phyloP scores from a whole-genome alignment of 805 yeast species.

The Huiozyma naganishii region DNA sequence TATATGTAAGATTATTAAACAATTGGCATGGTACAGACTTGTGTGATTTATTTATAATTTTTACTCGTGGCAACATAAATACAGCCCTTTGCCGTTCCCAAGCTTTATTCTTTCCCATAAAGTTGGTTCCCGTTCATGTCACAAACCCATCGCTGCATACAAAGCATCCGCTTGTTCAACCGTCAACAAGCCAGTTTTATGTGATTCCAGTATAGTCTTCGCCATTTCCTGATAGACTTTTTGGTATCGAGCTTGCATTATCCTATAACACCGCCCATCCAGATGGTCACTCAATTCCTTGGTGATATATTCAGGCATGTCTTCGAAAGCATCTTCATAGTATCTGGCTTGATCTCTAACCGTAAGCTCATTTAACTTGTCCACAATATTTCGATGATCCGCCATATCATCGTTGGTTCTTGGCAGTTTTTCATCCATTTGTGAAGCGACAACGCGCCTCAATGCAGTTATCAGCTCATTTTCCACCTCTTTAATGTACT shows the following conservation, averaged over 20 bases:
- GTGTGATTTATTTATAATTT: no score
- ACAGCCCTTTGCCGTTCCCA: no score
- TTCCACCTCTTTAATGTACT: constrained; percentile 26
- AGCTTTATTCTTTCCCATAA: no score
- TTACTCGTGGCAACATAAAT: no score
- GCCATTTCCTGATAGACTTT: constrained; percentile 44
- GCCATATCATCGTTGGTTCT: constrained; percentile 7
- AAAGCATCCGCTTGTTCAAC: constrained; percentile 73
- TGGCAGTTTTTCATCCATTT: constrained; percentile 5
- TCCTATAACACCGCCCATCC: constrained; percentile 20
- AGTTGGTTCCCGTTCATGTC: background rate
- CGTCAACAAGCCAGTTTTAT: constrained; percentile 39
- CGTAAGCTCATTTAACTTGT: constrained; percentile 27
- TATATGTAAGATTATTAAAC: constrained; percentile 2
- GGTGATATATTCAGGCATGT: constrained; percentile 30
- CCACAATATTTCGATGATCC: constrained; percentile 24
- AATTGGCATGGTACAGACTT: no score
- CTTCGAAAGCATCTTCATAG: constrained; percentile 34
- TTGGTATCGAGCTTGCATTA: constrained; percentile 16
- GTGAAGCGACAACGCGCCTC: constrained; percentile 39
- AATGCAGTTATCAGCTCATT: constrained; percentile 40
- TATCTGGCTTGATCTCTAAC: constrained; percentile 19
- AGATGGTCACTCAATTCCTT: constrained; percentile 30
- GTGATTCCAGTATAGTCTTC: constrained; percentile 49
- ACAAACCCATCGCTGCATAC: constrained; percentile 51